Base-by-base conservation (phyloP, 495 filamentous ascomycete genomes). In the Penicillium longicatenatum region DNA sequence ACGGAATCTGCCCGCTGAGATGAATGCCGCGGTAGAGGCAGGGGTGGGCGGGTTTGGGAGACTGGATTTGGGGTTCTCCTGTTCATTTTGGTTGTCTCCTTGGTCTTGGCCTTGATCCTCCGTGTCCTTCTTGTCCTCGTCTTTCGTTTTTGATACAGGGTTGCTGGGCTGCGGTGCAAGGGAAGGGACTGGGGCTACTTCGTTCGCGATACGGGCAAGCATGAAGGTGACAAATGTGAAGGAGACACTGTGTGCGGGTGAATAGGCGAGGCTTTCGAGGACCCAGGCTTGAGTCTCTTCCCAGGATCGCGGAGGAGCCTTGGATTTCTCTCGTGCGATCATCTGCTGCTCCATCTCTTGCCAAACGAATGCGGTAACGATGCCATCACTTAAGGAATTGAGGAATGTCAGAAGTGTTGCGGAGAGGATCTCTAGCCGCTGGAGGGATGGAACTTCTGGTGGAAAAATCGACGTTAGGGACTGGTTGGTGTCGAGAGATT, bases 221-320 rank as follows among this genome's bases (percentile, higher is more conserved):
- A 93, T 91, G 43, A 89, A 86, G 3, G 86, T 92, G 33, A 97
- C 70, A 57, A 96, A 92, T 9, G 93, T 87, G 67, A 96, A 94
- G 0, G 88, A 90, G 57, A 93, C 89, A 65, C 89, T 92, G 66
- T 93, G 88, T 30, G 85, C 84, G 1, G 92, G 91, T 0, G 83
- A 81, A 10, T 82, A 75, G 0, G 87, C 81, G 6, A 97, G 79
- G 52, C 83, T 83, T 54, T 96, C 92, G 10, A 94, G 78, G 10
- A 93, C 79, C 70, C 81, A 82, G 9, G 81, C 75, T 59, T 86
- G 85, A 58, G 84, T 83, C 31, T 91, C 87, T 56, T 93, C 90
- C 57, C 62, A 73, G 20, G 71, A 71, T 31, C 64, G 78, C 57
- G 73, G 70, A 0, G 70, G 64, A 10, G 71, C 76, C 62, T 78